Percentiles rank a stretch among this genome's conserved stretches.
phyloP scores from a whole-genome alignment of 352 stramenopile species.

The Phytophthora palmivora region DNA sequence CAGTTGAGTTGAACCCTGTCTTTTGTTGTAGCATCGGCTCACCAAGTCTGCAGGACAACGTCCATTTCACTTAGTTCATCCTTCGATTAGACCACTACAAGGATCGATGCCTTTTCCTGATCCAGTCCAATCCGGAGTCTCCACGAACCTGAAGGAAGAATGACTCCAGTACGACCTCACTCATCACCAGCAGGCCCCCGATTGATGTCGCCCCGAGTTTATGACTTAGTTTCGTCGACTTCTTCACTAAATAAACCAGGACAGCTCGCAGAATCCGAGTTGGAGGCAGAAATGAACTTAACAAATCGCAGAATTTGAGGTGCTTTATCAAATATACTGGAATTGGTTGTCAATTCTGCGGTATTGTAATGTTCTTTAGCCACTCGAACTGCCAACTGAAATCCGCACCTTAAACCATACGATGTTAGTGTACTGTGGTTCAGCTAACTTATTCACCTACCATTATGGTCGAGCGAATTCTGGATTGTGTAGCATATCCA shows the following conservation, averaged over 20 bases:
- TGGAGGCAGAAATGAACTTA: neutral
- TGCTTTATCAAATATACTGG: neutral
- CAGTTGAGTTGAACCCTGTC: neutral
- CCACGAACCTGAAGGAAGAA: slow-evolving; percentile 5
- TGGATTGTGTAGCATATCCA: slow-evolving; percentile 55
- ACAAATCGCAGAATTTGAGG: neutral
- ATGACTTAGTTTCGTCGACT: slow-evolving; percentile 34
- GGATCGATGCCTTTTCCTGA: slow-evolving; percentile 25
- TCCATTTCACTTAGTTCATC: slow-evolving; percentile 53
- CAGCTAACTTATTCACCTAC: slow-evolving; percentile 7
- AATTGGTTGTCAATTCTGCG: neutral
- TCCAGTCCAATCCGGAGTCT: slow-evolving; percentile 3
- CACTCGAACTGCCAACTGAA: slow-evolving; percentile 32
- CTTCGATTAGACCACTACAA: slow-evolving; percentile 25
- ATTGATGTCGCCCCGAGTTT: slow-evolving; percentile 32
- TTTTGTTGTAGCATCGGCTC: slow-evolving; percentile 43
- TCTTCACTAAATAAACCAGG: slow-evolving; percentile 4
- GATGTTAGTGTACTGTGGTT: neutral
- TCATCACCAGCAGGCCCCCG: slow-evolving; percentile 53
- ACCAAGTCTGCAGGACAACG: slow-evolving; percentile 49
- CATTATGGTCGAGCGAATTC: slow-evolving; percentile 43
- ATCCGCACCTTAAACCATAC: slow-evolving; percentile 26
- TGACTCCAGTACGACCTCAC: slow-evolving; percentile 45
- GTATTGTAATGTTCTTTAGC: slow-evolving; percentile 5
- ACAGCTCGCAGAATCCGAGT: slow-evolving; percentile 4